Evolutionary conservation across 352 stramenopile genomes (phyloP).

Genomic region (Aphanomyces euteiches): DNA sequence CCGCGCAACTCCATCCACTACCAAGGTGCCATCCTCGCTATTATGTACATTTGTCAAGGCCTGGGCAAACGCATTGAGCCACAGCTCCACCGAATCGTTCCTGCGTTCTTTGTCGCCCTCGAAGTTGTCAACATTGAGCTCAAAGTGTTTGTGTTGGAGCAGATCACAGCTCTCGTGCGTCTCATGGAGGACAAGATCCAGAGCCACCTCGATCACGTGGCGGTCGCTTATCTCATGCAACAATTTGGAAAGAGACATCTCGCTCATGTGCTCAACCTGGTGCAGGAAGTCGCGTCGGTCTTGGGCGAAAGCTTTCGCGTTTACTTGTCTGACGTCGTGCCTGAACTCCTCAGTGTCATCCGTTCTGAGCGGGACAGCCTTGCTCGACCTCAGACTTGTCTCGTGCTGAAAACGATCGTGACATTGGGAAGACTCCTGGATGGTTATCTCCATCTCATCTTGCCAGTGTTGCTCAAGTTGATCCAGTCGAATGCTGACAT

Average conservation of each 20-base stretch:
- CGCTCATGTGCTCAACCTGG: constrained; percentile 94
- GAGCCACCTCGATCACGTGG: constrained; percentile 77
- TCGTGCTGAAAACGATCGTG: constrained; percentile 76
- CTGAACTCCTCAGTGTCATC: constrained; percentile 84
- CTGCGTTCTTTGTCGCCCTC: constrained; percentile 95
- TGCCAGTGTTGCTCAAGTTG: constrained; percentile 72
- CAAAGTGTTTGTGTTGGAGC: constrained; percentile 95
- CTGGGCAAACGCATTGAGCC: constrained; percentile 91
- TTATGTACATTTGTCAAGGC: constrained; percentile 99
- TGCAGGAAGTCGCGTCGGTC: constrained; percentile 90
- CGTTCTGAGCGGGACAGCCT: constrained; percentile 67
- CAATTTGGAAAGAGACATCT: constrained; percentile 91
- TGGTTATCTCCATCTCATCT: constrained; percentile 82
- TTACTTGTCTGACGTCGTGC: constrained; percentile 85
- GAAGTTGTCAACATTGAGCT: constrained; percentile 80
- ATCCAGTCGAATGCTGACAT: constrained; percentile 82
- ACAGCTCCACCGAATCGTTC: constrained; percentile 96
- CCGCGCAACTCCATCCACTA: constrained; percentile 95
- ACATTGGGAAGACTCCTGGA: constrained; percentile 71
- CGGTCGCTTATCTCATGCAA: constrained; percentile 76
- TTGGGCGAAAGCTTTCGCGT: constrained; percentile 84
- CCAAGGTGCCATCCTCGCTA: constrained; percentile 95
- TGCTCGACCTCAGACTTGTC: constrained; percentile 61
- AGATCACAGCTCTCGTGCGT: constrained; percentile 93
- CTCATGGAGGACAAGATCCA: constrained; percentile 97